These are phyloP conservation scores for Penicillium ucsense DNA, from an alignment of 495 filamentous ascomycete species.

Conservation along the genomic window DNA sequence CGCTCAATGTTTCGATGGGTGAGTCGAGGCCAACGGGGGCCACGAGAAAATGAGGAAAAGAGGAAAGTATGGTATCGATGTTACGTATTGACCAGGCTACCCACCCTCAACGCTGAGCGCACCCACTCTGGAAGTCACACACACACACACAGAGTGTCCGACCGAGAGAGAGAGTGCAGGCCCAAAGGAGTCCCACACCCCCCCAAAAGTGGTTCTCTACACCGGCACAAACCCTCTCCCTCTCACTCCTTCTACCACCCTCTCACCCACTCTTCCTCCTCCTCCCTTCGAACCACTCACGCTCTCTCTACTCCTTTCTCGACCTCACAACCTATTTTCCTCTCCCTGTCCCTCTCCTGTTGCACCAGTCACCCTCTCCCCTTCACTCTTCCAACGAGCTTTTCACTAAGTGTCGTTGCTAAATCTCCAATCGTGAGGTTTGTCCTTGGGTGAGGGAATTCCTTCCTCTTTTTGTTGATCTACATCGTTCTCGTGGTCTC, in stretches of 20 bases:
- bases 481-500: constrained; percentile 4
- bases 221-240: background rate
- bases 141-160: background rate
- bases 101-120: too few relatives aligned
- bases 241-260: constrained; percentile 12
- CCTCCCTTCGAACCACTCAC: background rate
- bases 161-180: too few relatives aligned
- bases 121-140: background rate
- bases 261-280: constrained; percentile 4
- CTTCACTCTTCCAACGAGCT: constrained; percentile 33
- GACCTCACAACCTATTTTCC: constrained; percentile 3
- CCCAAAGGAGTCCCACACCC: too few relatives aligned
- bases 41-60: constrained; percentile 1
- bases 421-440: constrained; percentile 17
- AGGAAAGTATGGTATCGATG: background rate
- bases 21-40: background rate
- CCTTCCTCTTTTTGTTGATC: constrained; percentile 10
- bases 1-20: too few relatives aligned
- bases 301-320: background rate
- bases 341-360: constrained; percentile 9
- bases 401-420: constrained; percentile 47
- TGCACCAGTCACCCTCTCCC: background rate
- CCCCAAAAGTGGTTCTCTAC: too few relatives aligned
- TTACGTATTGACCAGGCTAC: constrained; percentile 10
- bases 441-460: constrained; percentile 24